These are phyloP conservation scores for Xylariaceae sp. DNA, from an alignment of 2,329 filamentous ascomycete genomes.

Conservation along the genomic window DNA sequence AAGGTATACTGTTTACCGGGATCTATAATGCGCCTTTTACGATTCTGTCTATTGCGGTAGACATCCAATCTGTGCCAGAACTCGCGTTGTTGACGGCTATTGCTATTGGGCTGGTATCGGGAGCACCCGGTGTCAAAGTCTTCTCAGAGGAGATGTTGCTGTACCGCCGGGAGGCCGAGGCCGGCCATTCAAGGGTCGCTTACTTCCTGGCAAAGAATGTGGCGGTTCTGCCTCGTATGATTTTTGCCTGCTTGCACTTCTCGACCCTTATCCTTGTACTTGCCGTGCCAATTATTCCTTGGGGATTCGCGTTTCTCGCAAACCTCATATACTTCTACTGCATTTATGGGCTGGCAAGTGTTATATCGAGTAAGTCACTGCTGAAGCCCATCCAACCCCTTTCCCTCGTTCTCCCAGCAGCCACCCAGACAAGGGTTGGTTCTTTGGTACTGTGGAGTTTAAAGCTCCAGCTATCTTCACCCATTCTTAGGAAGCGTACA, in stretches of 20 bases:
- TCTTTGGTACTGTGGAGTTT: too few relatives aligned
- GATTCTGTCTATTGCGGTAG: slow-evolving; percentile 56
- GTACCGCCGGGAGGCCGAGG: slow-evolving; percentile 60
- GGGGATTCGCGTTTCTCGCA: slow-evolving; percentile 52
- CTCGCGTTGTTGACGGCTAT: slow-evolving; percentile 59
- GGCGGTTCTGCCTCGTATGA: slow-evolving; percentile 57
- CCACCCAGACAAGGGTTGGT: too few relatives aligned
- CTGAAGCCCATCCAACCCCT: too few relatives aligned
- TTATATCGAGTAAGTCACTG: slow-evolving; percentile 51
- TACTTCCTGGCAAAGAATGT: slow-evolving; percentile 64
- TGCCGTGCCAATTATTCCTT: slow-evolving; percentile 56
- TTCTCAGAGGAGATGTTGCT: slow-evolving; percentile 63
- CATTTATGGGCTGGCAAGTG: slow-evolving; percentile 61
- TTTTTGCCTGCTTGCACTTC: slow-evolving; percentile 60
- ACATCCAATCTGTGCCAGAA: slow-evolving; percentile 57
- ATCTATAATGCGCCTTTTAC: slow-evolving; percentile 57
- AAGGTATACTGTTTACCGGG: slow-evolving; percentile 60
- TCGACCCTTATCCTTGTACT: slow-evolving; percentile 57
- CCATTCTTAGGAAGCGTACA: not conserved
- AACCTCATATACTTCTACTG: slow-evolving; percentile 64
- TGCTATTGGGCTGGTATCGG: slow-evolving; percentile 60
- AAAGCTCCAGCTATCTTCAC: too few relatives aligned
- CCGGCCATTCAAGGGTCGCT: slow-evolving; percentile 60
- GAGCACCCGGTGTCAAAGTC: slow-evolving; percentile 60
- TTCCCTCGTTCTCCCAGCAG: not conserved